Conservation (phyloP, 768 basidiomycete genomes). For the Lactarius sp. region DNA sequence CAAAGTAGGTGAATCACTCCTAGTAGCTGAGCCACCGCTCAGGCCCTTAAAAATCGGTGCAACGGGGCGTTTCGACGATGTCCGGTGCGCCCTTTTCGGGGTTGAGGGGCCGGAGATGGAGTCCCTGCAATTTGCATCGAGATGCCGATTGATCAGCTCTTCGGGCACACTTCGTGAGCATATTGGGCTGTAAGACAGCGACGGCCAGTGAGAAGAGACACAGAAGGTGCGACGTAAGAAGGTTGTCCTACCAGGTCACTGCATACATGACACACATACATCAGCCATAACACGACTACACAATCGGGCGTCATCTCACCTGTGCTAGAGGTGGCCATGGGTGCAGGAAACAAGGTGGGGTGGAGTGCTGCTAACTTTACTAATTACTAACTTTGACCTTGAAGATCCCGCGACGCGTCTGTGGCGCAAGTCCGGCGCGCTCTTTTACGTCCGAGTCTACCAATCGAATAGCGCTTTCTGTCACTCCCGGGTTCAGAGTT, state of each 20-base stretch:
- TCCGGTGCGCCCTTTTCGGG: neutral
- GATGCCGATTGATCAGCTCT: constrained; percentile 18
- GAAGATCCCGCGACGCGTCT: constrained; percentile 5
- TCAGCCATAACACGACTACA: neutral
- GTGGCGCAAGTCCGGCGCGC: neutral
- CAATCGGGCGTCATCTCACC: neutral
- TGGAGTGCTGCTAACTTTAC: neutral
- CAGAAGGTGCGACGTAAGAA: neutral
- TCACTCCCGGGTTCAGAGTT: neutral
- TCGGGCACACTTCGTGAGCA: constrained; percentile 18
- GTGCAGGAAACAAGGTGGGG: neutral
- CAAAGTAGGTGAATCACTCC: neutral
- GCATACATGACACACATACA: neutral
- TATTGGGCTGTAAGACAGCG: constrained; percentile 12
- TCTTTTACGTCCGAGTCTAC: neutral
- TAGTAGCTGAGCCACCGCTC: neutral
- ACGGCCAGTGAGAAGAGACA: neutral
- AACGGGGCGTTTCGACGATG: constrained; percentile 4
- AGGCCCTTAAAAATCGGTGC: constrained; percentile 15
- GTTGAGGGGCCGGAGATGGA: constrained; percentile 12
- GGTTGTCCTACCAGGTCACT: constrained; percentile 18
- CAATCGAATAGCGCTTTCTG: neutral
- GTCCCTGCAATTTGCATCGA: constrained; percentile 20
- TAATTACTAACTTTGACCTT: neutral
- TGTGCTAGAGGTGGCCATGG: constrained; percentile 12